Evolutionary conservation across 306 rosid species (phyloP).

Genomic region (Acacia melanoxylon): DNA sequence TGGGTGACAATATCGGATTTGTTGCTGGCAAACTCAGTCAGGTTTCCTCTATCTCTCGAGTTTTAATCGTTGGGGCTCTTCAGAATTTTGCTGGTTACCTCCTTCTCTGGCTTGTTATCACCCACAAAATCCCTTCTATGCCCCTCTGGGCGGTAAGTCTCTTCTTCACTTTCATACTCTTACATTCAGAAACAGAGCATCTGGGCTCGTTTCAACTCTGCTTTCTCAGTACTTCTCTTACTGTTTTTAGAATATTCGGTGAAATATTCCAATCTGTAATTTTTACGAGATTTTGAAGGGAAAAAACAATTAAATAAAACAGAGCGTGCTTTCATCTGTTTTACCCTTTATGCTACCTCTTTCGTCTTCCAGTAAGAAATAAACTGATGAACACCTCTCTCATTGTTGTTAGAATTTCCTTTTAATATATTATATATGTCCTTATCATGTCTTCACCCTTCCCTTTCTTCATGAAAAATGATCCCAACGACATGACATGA

Average conservation of each 20-base stretch:
- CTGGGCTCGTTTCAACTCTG: neutral
- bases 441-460: neutral
- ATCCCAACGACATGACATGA: neutral
- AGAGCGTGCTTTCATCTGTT: neutral
- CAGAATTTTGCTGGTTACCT: conserved; percentile 73
- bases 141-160: conserved; percentile 76
- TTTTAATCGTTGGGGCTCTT: conserved; percentile 55
- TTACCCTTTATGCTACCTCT: neutral
- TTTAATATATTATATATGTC: neutral
- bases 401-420: neutral
- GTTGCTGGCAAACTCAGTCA: conserved; percentile 67
- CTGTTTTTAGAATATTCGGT: neutral
- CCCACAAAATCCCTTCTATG: conserved; percentile 48
- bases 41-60: conserved; percentile 51
- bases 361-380: neutral
- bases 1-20: conserved; percentile 78
- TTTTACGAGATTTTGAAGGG: neutral
- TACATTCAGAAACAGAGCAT: neutral
- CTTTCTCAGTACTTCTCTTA: neutral
- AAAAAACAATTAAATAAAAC: neutral
- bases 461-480: neutral
- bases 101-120: conserved; percentile 71
- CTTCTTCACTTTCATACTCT: neutral
- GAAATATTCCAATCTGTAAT: neutral
- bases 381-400: neutral